Conservation (phyloP, 495 filamentous ascomycete genomes). For the Aspergillus funiculosus region DNA sequence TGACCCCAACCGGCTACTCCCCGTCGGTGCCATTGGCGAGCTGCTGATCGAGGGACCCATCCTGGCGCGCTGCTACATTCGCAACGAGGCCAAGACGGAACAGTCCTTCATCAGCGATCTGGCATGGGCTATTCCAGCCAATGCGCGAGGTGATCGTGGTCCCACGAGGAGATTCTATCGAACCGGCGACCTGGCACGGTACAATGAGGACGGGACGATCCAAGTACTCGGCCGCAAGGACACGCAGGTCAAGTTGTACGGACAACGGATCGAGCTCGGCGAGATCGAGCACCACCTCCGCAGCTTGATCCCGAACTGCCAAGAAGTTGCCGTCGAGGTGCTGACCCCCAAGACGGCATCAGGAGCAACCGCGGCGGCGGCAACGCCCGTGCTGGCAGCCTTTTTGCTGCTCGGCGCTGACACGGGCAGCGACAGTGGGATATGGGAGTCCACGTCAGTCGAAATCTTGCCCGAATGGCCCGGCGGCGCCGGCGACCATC, state of each 20-base stretch:
- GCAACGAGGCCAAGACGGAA: conserved; percentile 27
- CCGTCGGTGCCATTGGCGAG: conserved; percentile 42
- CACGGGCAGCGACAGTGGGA: no score
- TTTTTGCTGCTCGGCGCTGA: no score
- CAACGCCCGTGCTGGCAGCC: no score
- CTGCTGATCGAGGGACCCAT: conserved; percentile 40
- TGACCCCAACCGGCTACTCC: conserved; percentile 26
- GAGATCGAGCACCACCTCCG: neutral
- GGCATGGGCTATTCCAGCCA: conserved; percentile 24
- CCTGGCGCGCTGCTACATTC: conserved; percentile 39
- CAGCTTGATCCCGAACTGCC: neutral
- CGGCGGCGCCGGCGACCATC: no score
- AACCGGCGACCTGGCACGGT: conserved; percentile 28
- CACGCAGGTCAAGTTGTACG: neutral
- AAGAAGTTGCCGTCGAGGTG: neutral
- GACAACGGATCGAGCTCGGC: neutral
- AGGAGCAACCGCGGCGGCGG: no score
- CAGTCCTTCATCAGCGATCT: conserved; percentile 25
- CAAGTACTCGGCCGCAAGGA: neutral
- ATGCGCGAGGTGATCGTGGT: neutral
- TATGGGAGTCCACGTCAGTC: no score
- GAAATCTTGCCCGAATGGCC: no score
- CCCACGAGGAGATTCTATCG: conserved; percentile 22
- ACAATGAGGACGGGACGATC: conserved; percentile 18
- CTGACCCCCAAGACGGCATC: no score